phyloP scores from a whole-genome alignment of 192 early-diverging fungal genomes.

The Backusella tarrabulga region DNA sequence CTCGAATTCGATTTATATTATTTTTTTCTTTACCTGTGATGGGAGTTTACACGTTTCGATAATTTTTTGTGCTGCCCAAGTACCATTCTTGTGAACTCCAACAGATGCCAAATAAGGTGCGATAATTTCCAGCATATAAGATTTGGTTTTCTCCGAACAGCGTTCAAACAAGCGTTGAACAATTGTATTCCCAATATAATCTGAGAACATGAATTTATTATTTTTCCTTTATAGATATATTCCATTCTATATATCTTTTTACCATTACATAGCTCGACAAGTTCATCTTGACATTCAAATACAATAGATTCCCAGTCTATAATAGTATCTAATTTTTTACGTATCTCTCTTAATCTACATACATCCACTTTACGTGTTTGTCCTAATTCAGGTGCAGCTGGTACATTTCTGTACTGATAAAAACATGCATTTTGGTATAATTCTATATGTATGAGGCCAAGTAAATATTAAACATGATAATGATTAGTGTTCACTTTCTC shows the following conservation, averaged over 20 bases:
- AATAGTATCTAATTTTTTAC: slow-evolving; percentile 81
- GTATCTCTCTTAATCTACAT: slow-evolving; percentile 79
- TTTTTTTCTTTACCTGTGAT: slow-evolving; percentile 42
- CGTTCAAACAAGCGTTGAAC: slow-evolving; percentile 89
- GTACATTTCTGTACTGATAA: slow-evolving; percentile 50
- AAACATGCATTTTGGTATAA: not conserved
- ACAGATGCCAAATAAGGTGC: slow-evolving; percentile 83
- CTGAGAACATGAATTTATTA: slow-evolving; percentile 34
- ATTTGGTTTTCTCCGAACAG: slow-evolving; percentile 62
- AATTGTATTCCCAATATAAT: slow-evolving; percentile 96
- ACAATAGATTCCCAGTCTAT: slow-evolving; percentile 77
- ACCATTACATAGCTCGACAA: slow-evolving; percentile 88
- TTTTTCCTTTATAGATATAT: not conserved
- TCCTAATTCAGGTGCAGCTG: slow-evolving; percentile 65
- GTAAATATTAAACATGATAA: not conserved
- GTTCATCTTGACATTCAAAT: slow-evolving; percentile 76
- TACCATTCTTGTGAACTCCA: slow-evolving; percentile 96
- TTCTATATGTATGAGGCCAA: not conserved
- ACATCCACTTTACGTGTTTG: slow-evolving; percentile 74
- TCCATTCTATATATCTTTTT: slow-evolving; percentile 11
- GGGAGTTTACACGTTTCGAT: slow-evolving; percentile 82
- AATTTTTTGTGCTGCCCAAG: slow-evolving; percentile 96
- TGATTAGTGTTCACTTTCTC: not conserved
- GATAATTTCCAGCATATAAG: slow-evolving; percentile 72
- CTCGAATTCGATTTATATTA: not conserved